Conservation (phyloP, 257 asterid species). For the Nicotiana tabacum region DNA sequence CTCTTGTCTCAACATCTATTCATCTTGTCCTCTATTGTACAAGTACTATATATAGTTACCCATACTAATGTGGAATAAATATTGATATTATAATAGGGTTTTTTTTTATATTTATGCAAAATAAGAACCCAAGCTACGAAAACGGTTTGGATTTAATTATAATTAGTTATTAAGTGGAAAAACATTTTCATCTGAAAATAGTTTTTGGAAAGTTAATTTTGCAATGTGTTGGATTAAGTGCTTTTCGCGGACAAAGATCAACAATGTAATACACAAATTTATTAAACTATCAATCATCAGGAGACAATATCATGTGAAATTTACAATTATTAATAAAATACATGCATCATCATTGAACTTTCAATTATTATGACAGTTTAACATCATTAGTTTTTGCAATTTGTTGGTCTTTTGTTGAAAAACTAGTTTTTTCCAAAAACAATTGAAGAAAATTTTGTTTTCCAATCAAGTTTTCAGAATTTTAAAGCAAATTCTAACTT, state of each 20-base stretch:
- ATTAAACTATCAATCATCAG: background rate
- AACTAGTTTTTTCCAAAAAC: background rate
- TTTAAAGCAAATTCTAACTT: background rate
- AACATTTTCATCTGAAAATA: too few species aligned
- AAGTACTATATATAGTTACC: background rate
- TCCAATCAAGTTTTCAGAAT: background rate
- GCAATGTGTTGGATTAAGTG: background rate
- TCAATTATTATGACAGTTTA: background rate
- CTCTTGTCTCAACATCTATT: background rate
- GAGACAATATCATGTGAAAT: conserved; percentile 5
- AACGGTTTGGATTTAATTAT: background rate
- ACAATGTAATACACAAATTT: background rate
- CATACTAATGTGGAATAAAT: background rate
- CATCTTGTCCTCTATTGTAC: background rate
- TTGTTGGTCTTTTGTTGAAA: background rate
- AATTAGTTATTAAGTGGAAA: too few species aligned
- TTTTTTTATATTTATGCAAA: background rate
- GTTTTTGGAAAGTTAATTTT: background rate
- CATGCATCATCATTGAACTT: background rate
- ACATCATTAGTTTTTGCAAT: too few species aligned
- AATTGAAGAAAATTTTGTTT: too few species aligned
- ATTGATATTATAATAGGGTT: background rate
- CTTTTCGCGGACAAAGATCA: background rate
- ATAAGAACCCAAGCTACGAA: too few species aligned
- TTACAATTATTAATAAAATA: background rate